A percentile compares a stretch with the other conserved stretches of the same genome.
These are phyloP conservation scores for Davidsoniella australis DNA, from an alignment of 2,329 filamentous ascomycete genomes.

Conservation along the genomic window DNA sequence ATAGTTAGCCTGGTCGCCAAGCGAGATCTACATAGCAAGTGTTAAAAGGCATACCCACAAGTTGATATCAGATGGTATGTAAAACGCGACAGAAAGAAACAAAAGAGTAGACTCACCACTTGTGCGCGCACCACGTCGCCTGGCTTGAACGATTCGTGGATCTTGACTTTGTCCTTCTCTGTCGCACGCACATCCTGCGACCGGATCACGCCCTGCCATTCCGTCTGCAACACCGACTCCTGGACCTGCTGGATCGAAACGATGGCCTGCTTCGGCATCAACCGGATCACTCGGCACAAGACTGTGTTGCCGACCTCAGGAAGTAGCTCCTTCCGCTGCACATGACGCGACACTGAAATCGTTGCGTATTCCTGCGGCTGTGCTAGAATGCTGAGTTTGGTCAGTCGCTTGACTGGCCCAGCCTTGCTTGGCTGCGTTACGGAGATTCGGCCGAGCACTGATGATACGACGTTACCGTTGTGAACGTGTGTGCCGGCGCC, in stretches of 20 bases:
- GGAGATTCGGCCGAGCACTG: conserved; percentile 57
- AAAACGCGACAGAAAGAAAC: background rate
- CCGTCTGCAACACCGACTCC: conserved; percentile 52
- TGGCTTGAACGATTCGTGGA: conserved; percentile 79
- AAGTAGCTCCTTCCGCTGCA: conserved; percentile 49
- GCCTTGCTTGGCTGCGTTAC: conserved; percentile 31
- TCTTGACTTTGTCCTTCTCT: conserved; percentile 86
- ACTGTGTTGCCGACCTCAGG: conserved; percentile 69
- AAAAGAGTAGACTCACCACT: conserved; percentile 41
- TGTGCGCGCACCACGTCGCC: conserved; percentile 80
- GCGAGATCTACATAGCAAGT: conserved; percentile 42
- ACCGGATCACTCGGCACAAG: conserved; percentile 69
- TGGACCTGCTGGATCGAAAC: conserved; percentile 75
- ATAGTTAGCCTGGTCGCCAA: conserved; percentile 89
- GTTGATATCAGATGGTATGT: background rate
- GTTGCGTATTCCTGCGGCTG: conserved; percentile 29
- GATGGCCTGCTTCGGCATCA: conserved; percentile 69
- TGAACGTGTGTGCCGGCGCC: conserved; percentile 76
- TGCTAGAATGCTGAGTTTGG: conserved; percentile 33
- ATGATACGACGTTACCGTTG: conserved; percentile 59
- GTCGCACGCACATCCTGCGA: conserved; percentile 86
- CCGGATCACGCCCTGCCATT: conserved; percentile 73
- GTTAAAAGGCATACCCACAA: conserved; percentile 5
- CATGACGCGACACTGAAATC: conserved; percentile 36
- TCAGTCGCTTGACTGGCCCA: conserved; percentile 40